Evolutionary conservation across 1,139 yeast species (phyloP).

Genomic region (Yamadazyma membranifaciens): DNA sequence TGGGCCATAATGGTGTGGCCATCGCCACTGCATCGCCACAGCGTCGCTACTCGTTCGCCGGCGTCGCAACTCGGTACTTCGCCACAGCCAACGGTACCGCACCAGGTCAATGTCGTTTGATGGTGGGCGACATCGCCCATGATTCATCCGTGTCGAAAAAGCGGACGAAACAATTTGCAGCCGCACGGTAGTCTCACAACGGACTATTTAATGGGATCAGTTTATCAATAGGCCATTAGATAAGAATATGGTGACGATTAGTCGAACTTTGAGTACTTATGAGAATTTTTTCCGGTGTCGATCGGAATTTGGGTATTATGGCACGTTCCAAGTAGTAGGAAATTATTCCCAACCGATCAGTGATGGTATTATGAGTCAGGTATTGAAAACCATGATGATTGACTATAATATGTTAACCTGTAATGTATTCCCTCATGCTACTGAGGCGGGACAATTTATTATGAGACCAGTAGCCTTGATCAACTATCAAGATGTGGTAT

Average conservation of each 20-base stretch:
- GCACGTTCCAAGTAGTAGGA: constrained; percentile 36
- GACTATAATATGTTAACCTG: constrained; percentile 36
- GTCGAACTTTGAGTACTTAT: constrained; percentile 22
- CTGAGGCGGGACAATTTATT: constrained; percentile 11
- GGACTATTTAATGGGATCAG: too few relatives aligned
- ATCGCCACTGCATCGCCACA: too few relatives aligned
- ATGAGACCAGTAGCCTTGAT: constrained; percentile 26
- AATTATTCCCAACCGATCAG: constrained; percentile 27
- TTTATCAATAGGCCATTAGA: too few relatives aligned
- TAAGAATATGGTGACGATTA: constrained; percentile 2
- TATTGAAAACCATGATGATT: constrained; percentile 30
- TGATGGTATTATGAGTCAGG: constrained; percentile 21
- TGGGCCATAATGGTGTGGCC: too few relatives aligned
- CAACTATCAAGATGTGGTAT: constrained; percentile 26
- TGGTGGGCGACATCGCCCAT: not conserved
- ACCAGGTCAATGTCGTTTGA: too few relatives aligned
- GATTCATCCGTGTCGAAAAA: not conserved
- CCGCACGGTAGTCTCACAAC: too few relatives aligned
- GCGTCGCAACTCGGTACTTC: too few relatives aligned
- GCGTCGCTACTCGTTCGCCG: too few relatives aligned
- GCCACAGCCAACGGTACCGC: too few relatives aligned
- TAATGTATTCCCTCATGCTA: constrained; percentile 22
- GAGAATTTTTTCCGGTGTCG: constrained; percentile 39
- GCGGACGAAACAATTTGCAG: not conserved
- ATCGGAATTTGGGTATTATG: constrained; percentile 27